Evolutionary conservation across 139 green algal species (phyloP), one percentile per base, ranked within the genome.

Genomic region (Haematococcus sp.): DNA sequence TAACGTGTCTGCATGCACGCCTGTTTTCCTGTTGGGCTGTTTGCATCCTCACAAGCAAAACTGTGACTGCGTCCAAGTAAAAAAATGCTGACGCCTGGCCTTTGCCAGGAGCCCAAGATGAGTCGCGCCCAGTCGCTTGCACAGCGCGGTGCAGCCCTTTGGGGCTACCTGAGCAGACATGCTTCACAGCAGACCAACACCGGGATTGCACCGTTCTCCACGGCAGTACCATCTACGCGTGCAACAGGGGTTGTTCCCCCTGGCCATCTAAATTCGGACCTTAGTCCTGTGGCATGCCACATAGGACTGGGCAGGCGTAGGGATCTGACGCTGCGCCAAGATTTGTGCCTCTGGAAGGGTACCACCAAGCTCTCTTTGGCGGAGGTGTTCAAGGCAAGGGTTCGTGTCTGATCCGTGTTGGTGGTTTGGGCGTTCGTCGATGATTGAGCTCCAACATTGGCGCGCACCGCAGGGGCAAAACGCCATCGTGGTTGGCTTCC

Each of bases 271-370:
- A 71, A 73, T 16, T 88, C 79, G 0, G 86, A 91, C 82, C 73
- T 91, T 15, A 85, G 65, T 52, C 73, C 68, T 40, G 72, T 70
- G 1, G 78, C 58, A 2, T 91, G 86, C 73, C 84, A 91, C 75
- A 91, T 91, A 46, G 84, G 86, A 2, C 66, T 91, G 25, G 81
- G 78, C 49, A 69, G 86, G 20, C 66, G 83, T 3, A 27, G 86
- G 4, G 86, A 91, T 54, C 54, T 91, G n/a, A 91, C 86, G 2
- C 63, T 91, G 51, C 76, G 86, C 0, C 84, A 89, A 28, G 86
- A 91, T 52, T 61, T 91, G 34, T 68, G 78, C 28, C 52, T 91
- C 31, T 87, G 64, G 3, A 44, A 58, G 17, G 76, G 65, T 46
- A 67, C 54, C 7, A 65, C 68, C 33, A 75, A 76, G 28, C 35